Percentiles rank a stretch among this genome's conserved stretches.
Conservation (phyloP, 148 eudicot genomes). For the Suaeda aralocaspica region DNA sequence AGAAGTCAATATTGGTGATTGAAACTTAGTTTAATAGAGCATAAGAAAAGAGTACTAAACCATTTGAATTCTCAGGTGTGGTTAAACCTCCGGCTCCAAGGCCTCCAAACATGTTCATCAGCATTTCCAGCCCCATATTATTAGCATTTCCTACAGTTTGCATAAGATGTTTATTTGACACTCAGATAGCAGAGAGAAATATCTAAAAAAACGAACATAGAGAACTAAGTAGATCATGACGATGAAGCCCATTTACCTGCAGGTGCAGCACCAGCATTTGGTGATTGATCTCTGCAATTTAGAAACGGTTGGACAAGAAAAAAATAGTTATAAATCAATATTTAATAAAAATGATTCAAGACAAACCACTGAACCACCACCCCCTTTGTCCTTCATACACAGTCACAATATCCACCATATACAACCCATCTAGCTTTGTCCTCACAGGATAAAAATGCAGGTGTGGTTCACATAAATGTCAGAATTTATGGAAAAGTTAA, state of each 20-base stretch:
- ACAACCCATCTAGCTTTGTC: too few species aligned
- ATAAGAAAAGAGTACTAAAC: slow-evolving; percentile 24
- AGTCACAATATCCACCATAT: too few species aligned
- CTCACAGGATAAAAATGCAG: too few species aligned
- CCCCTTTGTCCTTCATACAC: too few species aligned
- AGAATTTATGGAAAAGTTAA: too few species aligned
- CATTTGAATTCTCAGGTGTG: slow-evolving; percentile 49
- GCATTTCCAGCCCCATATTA: slow-evolving; percentile 54
- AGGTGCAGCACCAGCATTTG: slow-evolving; percentile 41
- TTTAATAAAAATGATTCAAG: too few species aligned
- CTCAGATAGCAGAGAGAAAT: neutral
- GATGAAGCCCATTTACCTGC: slow-evolving; percentile 38
- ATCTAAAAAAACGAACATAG: neutral
- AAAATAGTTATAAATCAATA: neutral
- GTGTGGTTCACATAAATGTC: too few species aligned
- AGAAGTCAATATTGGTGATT: neutral
- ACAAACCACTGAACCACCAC: too few species aligned
- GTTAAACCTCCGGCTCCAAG: slow-evolving; percentile 76
- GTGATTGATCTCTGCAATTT: slow-evolving; percentile 53
- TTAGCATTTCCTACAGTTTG: slow-evolving; percentile 53
- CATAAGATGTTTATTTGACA: neutral
- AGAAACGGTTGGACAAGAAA: neutral
- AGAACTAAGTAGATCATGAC: neutral
- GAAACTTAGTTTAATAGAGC: neutral
- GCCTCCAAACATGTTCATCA: slow-evolving; percentile 94